Base-by-base conservation (phyloP, 148 eudicot species). In the Diospyros kaki region DNA sequence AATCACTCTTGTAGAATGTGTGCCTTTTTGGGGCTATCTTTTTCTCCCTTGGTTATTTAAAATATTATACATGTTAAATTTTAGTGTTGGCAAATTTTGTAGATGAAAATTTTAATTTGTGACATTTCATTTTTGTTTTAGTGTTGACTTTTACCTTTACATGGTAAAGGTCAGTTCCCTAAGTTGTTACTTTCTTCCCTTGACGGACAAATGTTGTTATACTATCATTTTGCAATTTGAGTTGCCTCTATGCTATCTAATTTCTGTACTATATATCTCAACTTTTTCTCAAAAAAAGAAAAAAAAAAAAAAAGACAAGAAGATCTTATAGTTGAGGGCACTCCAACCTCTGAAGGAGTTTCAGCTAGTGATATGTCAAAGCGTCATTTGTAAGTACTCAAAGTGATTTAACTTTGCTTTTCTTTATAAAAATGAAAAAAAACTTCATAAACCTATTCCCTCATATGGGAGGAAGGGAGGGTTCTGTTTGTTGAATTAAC, bases 341-440 rank as follows among this genome's bases (percentile, higher is more conserved):
- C 97, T 58, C 89, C 96, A 62, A 96, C 99, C 78, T 94, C 97
- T 52, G 89, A 85, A 87, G 99, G 98, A 59, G 94, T 95, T 86
- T 92, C 99, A 54, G 84, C 84, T 6, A 86, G 80, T 66, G 99
- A 95, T 81, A 75, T 90, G 89, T 72, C 82, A 59, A 95, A 93
- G 82, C 96, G 97, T 68, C 90, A 89, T 83, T 45, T 54, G 99
- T 95, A 84, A 90, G 96, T 82, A 17, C 10, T 15, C 40, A 5
- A 52, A 28, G 28, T 28, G 28, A 28, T 28, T 28, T 28, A 28
- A 28, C 28, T 28, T 62, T 46, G 18, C 4, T 73, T 46, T 58
- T 58, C 58, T 7, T 54, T 9, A 54, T 54, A 54, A 11, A 58
- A 15, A n/a, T 58, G 62, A 3, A 3, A 58, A 15, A 1, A 58